Conservation (phyloP, 2,329 filamentous ascomycete species). For the Graphilbum fragrans region DNA sequence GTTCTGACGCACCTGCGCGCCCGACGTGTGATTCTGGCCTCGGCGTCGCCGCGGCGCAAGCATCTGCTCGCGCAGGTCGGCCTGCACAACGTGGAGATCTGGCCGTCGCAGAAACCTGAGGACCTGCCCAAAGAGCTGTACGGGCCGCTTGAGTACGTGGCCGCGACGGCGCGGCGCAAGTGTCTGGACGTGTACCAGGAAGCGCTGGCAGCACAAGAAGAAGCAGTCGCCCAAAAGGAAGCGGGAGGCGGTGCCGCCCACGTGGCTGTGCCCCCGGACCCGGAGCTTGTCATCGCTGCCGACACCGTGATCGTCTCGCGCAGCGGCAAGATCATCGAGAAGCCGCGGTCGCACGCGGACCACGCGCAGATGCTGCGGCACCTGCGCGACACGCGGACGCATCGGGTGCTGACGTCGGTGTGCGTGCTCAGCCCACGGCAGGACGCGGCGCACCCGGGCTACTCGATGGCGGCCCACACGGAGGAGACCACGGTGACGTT, state of each 20-base stretch:
- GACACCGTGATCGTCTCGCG: slow-evolving; percentile 80
- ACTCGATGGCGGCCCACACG: slow-evolving; percentile 66
- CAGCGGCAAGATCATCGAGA: slow-evolving; percentile 73
- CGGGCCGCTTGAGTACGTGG: slow-evolving; percentile 80
- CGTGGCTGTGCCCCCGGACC: slow-evolving; percentile 39
- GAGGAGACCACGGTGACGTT: slow-evolving; percentile 93
- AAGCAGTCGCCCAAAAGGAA: slow-evolving; percentile 11
- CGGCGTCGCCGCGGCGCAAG: slow-evolving; percentile 72
- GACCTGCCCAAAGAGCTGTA: slow-evolving; percentile 65
- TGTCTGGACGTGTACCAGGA: slow-evolving; percentile 57
- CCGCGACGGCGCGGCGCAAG: slow-evolving; percentile 76
- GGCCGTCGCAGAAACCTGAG: slow-evolving; percentile 74
- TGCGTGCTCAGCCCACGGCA: slow-evolving; percentile 72
- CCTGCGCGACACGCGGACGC: slow-evolving; percentile 63
- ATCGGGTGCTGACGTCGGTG: slow-evolving; percentile 79
- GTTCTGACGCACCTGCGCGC: slow-evolving; percentile 64
- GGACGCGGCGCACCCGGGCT: slow-evolving; percentile 73
- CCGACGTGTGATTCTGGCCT: slow-evolving; percentile 80
- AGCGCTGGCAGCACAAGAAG: slow-evolving; percentile 22
- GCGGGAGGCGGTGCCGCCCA: slow-evolving; percentile 10
- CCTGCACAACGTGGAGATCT: slow-evolving; percentile 69
- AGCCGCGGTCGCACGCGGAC: slow-evolving; percentile 69
- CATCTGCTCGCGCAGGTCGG: slow-evolving; percentile 71
- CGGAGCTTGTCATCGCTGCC: slow-evolving; percentile 74
- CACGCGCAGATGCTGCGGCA: slow-evolving; percentile 76